Evolutionary conservation across 345 rosid genomes (phyloP).

Genomic region (Streptanthus diversifolius): DNA sequence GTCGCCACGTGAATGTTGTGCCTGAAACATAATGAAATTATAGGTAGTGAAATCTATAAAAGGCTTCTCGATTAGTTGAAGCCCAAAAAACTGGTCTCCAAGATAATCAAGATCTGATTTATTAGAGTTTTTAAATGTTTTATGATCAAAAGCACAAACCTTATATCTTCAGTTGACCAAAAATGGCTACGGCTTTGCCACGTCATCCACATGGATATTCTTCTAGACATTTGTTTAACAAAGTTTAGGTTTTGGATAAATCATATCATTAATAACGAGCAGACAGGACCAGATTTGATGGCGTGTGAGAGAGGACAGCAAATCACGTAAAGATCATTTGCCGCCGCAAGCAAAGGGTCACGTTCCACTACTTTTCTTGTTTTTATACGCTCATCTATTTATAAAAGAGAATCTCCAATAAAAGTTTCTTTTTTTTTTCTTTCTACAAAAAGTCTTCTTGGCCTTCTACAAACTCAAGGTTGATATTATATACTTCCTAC

Average conservation of each 20-base stretch:
- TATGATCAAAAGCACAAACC: conserved; percentile 14
- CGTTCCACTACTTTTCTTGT: conserved; percentile 16
- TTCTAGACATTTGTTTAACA: background rate
- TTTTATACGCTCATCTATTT: background rate
- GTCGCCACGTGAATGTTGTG: conserved; percentile 33
- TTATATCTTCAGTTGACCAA: background rate
- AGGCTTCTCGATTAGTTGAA: background rate
- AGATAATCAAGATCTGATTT: background rate
- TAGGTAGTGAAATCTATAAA: conserved; percentile 13
- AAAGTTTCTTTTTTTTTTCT: background rate
- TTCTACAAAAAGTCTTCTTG: conserved; percentile 13
- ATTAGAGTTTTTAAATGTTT: background rate
- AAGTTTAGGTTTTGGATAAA: background rate
- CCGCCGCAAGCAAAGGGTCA: conserved; percentile 32
- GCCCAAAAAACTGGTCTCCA: background rate
- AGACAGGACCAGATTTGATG: background rate
- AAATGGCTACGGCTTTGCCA: background rate
- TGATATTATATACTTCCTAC: background rate
- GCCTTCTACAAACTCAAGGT: conserved; percentile 12
- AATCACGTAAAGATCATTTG: background rate
- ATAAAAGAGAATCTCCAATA: background rate
- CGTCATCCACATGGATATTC: conserved; percentile 1
- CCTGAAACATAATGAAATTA: background rate
- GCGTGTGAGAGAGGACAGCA: background rate
- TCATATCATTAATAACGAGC: conserved; percentile 5